These are phyloP conservation scores for Apiosordaria backusii DNA, from an alignment of 495 filamentous ascomycete genomes.

Conservation along the genomic window DNA sequence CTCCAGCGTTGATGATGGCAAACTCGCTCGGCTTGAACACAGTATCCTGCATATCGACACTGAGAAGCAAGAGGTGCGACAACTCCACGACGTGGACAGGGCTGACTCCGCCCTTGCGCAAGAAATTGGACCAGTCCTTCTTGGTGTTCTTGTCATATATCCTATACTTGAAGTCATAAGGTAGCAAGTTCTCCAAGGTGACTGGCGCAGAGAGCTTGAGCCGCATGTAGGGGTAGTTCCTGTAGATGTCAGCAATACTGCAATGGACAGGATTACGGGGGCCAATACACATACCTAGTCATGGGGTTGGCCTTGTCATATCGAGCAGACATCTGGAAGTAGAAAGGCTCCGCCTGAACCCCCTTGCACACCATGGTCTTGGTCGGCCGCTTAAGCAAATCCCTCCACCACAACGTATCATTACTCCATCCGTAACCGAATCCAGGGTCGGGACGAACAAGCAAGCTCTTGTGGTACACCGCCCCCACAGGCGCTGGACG, in stretches of 20 bases:
- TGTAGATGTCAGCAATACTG: constrained; percentile 38
- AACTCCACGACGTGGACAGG: constrained; percentile 96
- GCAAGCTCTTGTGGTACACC: constrained; percentile 80
- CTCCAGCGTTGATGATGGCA: constrained; percentile 88
- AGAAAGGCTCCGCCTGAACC: constrained; percentile 83
- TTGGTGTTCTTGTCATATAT: constrained; percentile 98
- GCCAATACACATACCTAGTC: constrained; percentile 48
- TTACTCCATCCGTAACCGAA: constrained; percentile 95
- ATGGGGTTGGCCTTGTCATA: constrained; percentile 78
- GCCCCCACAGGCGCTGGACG: constrained; percentile 90
- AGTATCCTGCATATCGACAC: constrained; percentile 93
- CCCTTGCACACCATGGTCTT: constrained; percentile 81
- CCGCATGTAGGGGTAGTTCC: constrained; percentile 90
- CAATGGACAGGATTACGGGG: no score
- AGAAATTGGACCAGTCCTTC: constrained; percentile 98
- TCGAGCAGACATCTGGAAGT: constrained; percentile 87
- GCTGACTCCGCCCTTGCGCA: constrained; percentile 91
- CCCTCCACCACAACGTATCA: constrained; percentile 87
- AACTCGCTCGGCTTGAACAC: constrained; percentile 93
- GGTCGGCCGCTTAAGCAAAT: constrained; percentile 77
- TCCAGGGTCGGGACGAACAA: constrained; percentile 92
- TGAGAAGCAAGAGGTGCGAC: constrained; percentile 86
- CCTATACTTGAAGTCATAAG: constrained; percentile 97
- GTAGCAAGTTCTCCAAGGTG: constrained; percentile 89
- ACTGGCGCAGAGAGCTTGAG: constrained; percentile 86